phyloP scores from a whole-genome alignment of 1,284 basidiomycete species.

The Wolfiporia cocos region DNA sequence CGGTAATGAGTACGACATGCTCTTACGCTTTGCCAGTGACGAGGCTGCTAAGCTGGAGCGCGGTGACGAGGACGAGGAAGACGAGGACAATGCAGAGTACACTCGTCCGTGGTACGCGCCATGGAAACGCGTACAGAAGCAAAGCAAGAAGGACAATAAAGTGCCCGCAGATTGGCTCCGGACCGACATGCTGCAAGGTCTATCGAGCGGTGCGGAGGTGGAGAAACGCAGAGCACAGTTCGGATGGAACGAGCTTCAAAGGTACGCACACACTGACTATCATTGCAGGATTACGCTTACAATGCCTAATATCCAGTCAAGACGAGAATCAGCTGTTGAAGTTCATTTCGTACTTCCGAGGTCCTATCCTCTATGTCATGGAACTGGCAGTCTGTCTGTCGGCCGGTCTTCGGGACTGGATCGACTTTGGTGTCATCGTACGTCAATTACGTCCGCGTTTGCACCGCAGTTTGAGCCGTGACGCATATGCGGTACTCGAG shows the following conservation, averaged over 20 bases:
- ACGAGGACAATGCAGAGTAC: conserved; percentile 4
- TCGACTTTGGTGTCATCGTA: conserved; percentile 10
- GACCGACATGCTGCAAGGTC: conserved; percentile 6
- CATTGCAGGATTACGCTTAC: not conserved
- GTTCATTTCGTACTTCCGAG: conserved; percentile 9
- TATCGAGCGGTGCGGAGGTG: conserved; percentile 2
- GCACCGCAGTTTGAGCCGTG: no score
- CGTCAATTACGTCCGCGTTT: not conserved
- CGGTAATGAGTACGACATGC: conserved; percentile 7
- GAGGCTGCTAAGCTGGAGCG: conserved; percentile 7
- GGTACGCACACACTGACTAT: not conserved
- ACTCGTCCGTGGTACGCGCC: conserved; percentile 6
- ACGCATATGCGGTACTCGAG: no score
- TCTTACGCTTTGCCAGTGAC: conserved; percentile 5
- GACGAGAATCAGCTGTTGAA: conserved; percentile 9
- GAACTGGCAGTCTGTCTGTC: conserved; percentile 6
- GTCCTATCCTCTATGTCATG: conserved; percentile 10
- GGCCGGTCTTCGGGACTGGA: conserved; percentile 8
- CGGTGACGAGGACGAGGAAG: conserved; percentile 1
- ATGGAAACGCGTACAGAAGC: conserved; percentile 6
- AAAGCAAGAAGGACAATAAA: conserved; percentile 2
- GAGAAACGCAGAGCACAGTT: conserved; percentile 1
- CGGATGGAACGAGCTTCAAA: conserved; percentile 9
- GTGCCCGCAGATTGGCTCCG: conserved; percentile 8
- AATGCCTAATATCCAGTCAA: not conserved